Evolutionary conservation across 306 rosid genomes (phyloP).

Genomic region (Cicer bijugum): DNA sequence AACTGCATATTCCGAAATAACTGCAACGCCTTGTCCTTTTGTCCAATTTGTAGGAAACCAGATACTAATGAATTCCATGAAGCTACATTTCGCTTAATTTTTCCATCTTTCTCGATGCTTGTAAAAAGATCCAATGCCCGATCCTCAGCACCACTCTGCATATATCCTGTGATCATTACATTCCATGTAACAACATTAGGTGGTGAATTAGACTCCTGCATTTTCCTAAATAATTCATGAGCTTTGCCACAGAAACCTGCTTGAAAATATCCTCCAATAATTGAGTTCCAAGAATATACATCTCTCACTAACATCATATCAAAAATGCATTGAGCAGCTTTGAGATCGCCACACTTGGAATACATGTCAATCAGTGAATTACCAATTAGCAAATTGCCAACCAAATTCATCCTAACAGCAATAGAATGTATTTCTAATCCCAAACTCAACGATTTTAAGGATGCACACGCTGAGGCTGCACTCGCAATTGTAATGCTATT

Average conservation of each 20-base stretch:
- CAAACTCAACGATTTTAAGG: constrained; percentile 61
- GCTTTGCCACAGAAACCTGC: constrained; percentile 91
- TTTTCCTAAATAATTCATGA: constrained; percentile 73
- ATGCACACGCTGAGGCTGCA: constrained; percentile 72
- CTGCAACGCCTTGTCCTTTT: constrained; percentile 72
- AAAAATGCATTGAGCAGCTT: constrained; percentile 73
- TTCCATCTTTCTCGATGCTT: constrained; percentile 78
- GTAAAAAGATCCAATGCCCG: constrained; percentile 79
- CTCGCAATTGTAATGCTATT: constrained; percentile 73
- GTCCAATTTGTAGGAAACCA: constrained; percentile 74
- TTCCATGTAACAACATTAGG: constrained; percentile 89
- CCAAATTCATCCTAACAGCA: constrained; percentile 66
- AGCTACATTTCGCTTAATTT: constrained; percentile 70
- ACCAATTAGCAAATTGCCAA: constrained; percentile 56
- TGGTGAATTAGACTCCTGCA: constrained; percentile 75
- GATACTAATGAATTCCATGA: constrained; percentile 91
- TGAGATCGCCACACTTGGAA: constrained; percentile 79
- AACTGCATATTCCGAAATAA: constrained; percentile 84
- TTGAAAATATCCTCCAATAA: constrained; percentile 89
- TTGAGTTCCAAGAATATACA: constrained; percentile 88
- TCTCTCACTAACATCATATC: constrained; percentile 69
- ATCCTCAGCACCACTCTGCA: constrained; percentile 81
- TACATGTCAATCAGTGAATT: constrained; percentile 87
- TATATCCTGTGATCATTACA: constrained; percentile 82
- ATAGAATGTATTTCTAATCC: constrained; percentile 77